Evolutionary conservation across 2,329 filamentous ascomycete species (phyloP).

Genomic region (Lojkania enalia): DNA sequence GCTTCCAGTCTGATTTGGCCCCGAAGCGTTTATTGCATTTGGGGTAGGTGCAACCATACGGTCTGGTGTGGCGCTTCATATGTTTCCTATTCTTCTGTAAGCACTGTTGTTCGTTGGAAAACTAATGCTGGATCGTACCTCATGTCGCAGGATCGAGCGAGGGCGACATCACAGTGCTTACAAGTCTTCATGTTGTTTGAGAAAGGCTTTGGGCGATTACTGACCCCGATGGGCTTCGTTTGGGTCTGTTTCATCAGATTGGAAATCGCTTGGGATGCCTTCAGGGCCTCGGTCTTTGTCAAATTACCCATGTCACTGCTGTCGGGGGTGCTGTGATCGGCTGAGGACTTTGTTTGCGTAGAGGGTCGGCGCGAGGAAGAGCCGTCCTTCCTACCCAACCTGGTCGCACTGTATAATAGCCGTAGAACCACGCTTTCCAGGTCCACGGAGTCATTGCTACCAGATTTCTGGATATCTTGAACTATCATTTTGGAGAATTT

Average conservation of each 20-base stretch:
- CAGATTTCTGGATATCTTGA: conserved; percentile 20
- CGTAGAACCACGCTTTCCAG: conserved; percentile 29
- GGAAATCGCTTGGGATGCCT: conserved; percentile 28
- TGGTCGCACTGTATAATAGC: conserved; percentile 17
- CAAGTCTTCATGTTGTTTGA: conserved; percentile 22
- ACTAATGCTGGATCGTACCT: conserved; percentile 28
- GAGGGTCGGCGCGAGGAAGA: neutral
- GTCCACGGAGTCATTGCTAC: conserved; percentile 19
- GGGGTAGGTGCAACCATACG: conserved; percentile 78
- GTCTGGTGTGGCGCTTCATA: conserved; percentile 75
- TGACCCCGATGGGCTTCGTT: neutral
- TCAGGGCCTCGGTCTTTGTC: conserved; percentile 26
- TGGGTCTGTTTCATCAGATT: conserved; percentile 29
- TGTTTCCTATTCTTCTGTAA: conserved; percentile 68
- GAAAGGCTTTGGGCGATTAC: conserved; percentile 17
- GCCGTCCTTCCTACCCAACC: conserved; percentile 5
- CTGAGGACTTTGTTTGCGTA: neutral
- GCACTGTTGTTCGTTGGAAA: neutral
- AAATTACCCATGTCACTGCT: conserved; percentile 8
- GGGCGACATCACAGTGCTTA: conserved; percentile 21
- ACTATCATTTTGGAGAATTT: conserved; percentile 27
- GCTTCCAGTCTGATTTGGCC: conserved; percentile 94
- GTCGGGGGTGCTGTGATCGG: neutral
- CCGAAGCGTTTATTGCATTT: conserved; percentile 75
- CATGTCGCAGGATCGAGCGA: conserved; percentile 46